Conservation (phyloP, 805 yeast species). For the Danielozyma ontarioensis region DNA sequence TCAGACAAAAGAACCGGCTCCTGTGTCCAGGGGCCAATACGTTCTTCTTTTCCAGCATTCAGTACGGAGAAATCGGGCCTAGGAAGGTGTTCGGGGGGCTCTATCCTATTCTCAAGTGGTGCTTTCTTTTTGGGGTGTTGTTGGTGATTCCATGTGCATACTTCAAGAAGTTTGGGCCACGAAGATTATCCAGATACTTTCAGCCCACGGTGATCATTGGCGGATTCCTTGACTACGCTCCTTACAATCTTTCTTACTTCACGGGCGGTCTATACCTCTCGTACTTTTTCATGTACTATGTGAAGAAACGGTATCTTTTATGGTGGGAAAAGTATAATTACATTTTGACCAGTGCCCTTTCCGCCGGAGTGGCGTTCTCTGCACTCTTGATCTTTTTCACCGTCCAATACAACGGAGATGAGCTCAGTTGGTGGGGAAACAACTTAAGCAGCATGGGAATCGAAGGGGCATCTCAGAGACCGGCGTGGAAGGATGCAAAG, state of each 20-base stretch:
- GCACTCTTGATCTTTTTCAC: slow-evolving; percentile 56
- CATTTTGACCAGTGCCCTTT: slow-evolving; percentile 51
- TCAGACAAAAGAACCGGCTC: slow-evolving; percentile 29
- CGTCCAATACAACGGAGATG: slow-evolving; percentile 39
- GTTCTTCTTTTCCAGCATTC: slow-evolving; percentile 46
- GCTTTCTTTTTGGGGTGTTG: slow-evolving; percentile 51
- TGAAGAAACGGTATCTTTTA: slow-evolving; percentile 42
- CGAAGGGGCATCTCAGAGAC: slow-evolving; percentile 24
- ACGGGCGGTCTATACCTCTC: slow-evolving; percentile 64
- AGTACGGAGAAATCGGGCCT: slow-evolving; percentile 58
- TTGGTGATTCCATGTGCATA: slow-evolving; percentile 32
- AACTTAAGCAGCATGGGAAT: slow-evolving; percentile 25
- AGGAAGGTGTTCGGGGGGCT: slow-evolving; percentile 51
- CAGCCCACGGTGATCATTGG: slow-evolving; percentile 53
- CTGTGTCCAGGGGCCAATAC: slow-evolving; percentile 45
- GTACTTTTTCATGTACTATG: slow-evolving; percentile 49
- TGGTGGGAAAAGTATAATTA: slow-evolving; percentile 78
- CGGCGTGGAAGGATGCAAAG: slow-evolving; percentile 25
- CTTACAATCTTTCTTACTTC: slow-evolving; percentile 45
- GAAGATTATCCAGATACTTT: slow-evolving; percentile 28
- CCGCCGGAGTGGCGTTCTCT: slow-evolving; percentile 61
- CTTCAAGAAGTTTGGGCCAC: slow-evolving; percentile 34
- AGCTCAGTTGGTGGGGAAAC: slow-evolving; percentile 66
- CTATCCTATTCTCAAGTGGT: slow-evolving; percentile 51
- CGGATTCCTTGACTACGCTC: slow-evolving; percentile 46